Conservation (phyloP, 371 early-diverging fungal genomes). For the Conidiobolus incongruus region DNA sequence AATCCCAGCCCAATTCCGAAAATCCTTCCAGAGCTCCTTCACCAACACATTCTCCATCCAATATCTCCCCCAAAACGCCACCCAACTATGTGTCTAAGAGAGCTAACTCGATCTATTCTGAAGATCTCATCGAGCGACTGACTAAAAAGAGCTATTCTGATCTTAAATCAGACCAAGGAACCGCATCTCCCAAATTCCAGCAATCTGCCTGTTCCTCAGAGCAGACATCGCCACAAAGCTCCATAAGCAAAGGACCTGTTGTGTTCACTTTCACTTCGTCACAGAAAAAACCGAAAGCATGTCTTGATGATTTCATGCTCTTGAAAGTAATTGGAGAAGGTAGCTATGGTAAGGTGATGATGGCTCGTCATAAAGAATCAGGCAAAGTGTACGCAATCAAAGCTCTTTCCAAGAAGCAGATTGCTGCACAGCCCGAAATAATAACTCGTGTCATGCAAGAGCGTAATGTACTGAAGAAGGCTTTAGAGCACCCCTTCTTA, state of each 20-base stretch:
- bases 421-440: slow-evolving; percentile 35
- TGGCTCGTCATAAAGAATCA: slow-evolving; percentile 49
- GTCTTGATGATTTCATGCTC: too few relatives aligned
- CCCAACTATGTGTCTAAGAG: neutral
- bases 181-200: neutral
- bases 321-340: slow-evolving; percentile 77
- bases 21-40: neutral
- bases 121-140: neutral
- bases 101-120: neutral
- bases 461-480: slow-evolving; percentile 41
- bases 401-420: slow-evolving; percentile 40
- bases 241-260: slow-evolving; percentile 26
- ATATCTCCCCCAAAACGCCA: neutral
- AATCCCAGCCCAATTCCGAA: neutral
- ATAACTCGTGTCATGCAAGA: slow-evolving; percentile 46
- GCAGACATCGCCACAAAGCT: neutral
- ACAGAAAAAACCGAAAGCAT: too few relatives aligned
- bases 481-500: slow-evolving; percentile 29
- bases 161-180: neutral
- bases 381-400: slow-evolving; percentile 68
- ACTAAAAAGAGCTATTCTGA: neutral
- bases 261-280: slow-evolving; percentile 39
- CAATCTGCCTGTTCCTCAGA: neutral
- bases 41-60: neutral
- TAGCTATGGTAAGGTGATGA: slow-evolving; percentile 61